A percentile compares a stretch with the other conserved stretches of the same genome.
These are phyloP conservation scores for Penicillium polonicum DNA, from an alignment of 2,329 filamentous ascomycete genomes.

Conservation along the genomic window DNA sequence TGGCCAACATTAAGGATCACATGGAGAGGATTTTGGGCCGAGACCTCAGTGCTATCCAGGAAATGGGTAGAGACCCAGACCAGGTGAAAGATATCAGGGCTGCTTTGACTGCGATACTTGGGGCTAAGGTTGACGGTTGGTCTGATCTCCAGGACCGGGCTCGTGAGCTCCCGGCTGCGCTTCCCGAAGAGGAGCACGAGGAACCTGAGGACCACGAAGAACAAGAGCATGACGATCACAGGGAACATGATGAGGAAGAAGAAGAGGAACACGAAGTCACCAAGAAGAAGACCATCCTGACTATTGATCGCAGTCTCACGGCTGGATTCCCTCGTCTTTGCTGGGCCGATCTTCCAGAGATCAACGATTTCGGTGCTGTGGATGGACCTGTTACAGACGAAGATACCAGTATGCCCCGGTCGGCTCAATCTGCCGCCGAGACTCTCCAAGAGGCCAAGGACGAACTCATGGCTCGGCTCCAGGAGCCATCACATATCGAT, in stretches of 20 bases:
- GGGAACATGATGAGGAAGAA: slow-evolving; percentile 30
- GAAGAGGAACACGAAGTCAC: slow-evolving; percentile 29
- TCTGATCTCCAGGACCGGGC: slow-evolving; percentile 43
- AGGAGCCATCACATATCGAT: slow-evolving; percentile 46
- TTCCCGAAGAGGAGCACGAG: slow-evolving; percentile 32
- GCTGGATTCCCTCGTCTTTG: slow-evolving; percentile 42
- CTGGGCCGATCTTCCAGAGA: slow-evolving; percentile 47
- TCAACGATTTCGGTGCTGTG: slow-evolving; percentile 41
- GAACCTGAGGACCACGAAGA: slow-evolving; percentile 10
- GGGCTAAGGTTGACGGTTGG: slow-evolving; percentile 47
- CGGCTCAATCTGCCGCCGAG: slow-evolving; percentile 49
- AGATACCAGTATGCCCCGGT: slow-evolving; percentile 48
- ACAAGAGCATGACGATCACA: slow-evolving; percentile 28
- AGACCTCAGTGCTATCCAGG: slow-evolving; percentile 45
- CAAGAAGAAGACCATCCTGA: slow-evolving; percentile 44
- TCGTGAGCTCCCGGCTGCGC: slow-evolving; percentile 36
- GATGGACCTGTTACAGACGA: slow-evolving; percentile 45
- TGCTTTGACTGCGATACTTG: slow-evolving; percentile 44
- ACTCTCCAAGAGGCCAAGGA: slow-evolving; percentile 53
- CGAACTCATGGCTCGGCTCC: slow-evolving; percentile 50
- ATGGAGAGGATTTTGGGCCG: slow-evolving; percentile 49
- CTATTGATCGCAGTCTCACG: slow-evolving; percentile 42
- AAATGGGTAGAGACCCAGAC: slow-evolving; percentile 47
- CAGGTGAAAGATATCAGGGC: slow-evolving; percentile 47
- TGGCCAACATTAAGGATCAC: slow-evolving; percentile 50